Conservation (phyloP, 2,329 filamentous ascomycete species). For the Verticillium albo-atrum region DNA sequence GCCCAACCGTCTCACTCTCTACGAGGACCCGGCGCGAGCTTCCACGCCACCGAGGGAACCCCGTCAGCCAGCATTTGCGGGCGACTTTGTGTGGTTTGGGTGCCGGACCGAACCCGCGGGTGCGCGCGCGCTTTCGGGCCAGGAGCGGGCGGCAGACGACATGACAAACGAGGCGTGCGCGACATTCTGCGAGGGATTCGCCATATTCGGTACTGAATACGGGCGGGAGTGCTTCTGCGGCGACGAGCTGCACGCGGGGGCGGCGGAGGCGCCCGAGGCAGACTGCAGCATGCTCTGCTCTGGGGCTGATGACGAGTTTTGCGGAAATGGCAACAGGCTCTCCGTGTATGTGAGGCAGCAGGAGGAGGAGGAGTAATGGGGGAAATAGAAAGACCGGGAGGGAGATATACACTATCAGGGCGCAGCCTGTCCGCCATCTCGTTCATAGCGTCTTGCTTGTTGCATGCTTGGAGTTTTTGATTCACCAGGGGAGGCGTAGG, state of each 20-base stretch:
- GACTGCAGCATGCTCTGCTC: constrained; percentile 38
- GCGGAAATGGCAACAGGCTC: constrained; percentile 34
- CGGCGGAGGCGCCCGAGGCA: constrained; percentile 18
- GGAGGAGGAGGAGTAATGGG: neutral
- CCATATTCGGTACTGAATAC: constrained; percentile 32
- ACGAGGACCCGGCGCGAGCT: constrained; percentile 18
- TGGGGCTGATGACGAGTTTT: constrained; percentile 30
- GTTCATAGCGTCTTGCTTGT: neutral
- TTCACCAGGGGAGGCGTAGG: neutral
- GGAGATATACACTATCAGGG: too few species aligned
- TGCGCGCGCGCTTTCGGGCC: constrained; percentile 25
- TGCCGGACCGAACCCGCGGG: constrained; percentile 31
- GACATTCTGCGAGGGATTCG: constrained; percentile 22
- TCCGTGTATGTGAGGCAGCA: constrained; percentile 24
- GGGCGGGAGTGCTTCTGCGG: constrained; percentile 33
- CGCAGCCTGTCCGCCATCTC: too few species aligned
- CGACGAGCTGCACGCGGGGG: constrained; percentile 20
- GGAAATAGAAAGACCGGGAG: too few species aligned
- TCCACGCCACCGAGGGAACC: constrained; percentile 10
- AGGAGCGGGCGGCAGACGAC: constrained; percentile 15
- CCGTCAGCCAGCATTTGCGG: constrained; percentile 24
- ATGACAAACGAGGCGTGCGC: constrained; percentile 30
- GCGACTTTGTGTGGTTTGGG: constrained; percentile 25
- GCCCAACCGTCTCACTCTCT: constrained; percentile 26
- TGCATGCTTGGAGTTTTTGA: neutral